Evolutionary conservation across 805 yeast genomes (phyloP).

Genomic region (Alloascoidea hylecoeti): DNA sequence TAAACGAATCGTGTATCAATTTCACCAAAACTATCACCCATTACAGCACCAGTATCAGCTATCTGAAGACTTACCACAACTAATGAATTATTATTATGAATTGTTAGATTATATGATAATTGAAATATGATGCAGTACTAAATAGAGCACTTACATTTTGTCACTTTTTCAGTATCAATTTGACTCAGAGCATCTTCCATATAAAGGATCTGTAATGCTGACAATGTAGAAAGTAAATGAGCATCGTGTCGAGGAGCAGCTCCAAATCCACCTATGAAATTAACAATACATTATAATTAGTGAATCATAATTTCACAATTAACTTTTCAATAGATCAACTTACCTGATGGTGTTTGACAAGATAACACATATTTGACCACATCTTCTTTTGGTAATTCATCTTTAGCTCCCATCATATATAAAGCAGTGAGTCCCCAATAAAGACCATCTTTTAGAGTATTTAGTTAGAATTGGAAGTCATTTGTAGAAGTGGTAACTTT

Average conservation of each 20-base stretch:
- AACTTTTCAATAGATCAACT: neutral
- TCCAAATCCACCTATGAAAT: conserved; percentile 63
- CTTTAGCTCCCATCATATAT: conserved; percentile 37
- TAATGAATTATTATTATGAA: conserved; percentile 13
- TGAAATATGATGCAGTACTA: neutral
- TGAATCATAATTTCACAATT: neutral
- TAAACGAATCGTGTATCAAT: conserved; percentile 86
- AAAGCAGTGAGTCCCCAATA: conserved; percentile 92
- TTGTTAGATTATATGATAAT: conserved; percentile 6
- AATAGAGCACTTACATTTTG: conserved; percentile 19
- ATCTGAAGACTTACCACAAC: conserved; percentile 28
- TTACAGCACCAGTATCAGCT: conserved; percentile 53
- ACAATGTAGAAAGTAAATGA: conserved; percentile 71
- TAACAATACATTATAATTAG: neutral
- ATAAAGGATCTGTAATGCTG: conserved; percentile 70
- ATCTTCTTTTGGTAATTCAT: conserved; percentile 44
- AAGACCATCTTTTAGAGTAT: conserved; percentile 44
- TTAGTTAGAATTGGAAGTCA: neutral
- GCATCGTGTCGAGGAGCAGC: conserved; percentile 85
- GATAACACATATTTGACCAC: conserved; percentile 53
- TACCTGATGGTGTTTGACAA: conserved; percentile 36
- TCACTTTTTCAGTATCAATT: conserved; percentile 19
- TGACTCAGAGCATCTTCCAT: conserved; percentile 45
- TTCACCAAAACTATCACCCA: conserved; percentile 88
- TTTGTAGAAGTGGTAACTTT: neutral